Conservation (phyloP, 2,329 filamentous ascomycete species). For the Fusarium sp. region DNA sequence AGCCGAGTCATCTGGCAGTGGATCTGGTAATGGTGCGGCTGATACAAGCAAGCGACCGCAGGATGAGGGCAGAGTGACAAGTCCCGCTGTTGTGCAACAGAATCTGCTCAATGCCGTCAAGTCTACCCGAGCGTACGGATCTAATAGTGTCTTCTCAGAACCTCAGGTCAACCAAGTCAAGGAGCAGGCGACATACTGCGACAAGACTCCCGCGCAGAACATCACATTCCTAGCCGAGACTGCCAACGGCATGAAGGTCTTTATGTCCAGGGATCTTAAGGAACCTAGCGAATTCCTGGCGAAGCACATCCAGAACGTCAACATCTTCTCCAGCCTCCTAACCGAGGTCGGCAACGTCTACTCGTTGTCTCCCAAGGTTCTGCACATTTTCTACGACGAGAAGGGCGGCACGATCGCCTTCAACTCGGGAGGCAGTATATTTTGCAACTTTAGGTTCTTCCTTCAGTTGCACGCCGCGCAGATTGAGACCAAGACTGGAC, state of each 20-base stretch:
- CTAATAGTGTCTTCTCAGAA: slow-evolving; percentile 76
- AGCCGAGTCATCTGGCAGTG: slow-evolving; percentile 29
- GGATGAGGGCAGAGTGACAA: slow-evolving; percentile 67
- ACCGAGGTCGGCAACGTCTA: slow-evolving; percentile 79
- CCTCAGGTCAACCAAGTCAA: slow-evolving; percentile 79
- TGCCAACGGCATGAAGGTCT: slow-evolving; percentile 79
- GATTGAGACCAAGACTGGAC: slow-evolving; percentile 51
- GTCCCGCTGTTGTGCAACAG: slow-evolving; percentile 71
- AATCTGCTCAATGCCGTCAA: slow-evolving; percentile 83
- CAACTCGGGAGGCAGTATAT: slow-evolving; percentile 87
- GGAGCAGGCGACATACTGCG: slow-evolving; percentile 89
- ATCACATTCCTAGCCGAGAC: slow-evolving; percentile 77
- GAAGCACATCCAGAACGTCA: slow-evolving; percentile 71
- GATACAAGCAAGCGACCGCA: slow-evolving; percentile 33
- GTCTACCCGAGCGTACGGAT: slow-evolving; percentile 81
- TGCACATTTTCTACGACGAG: slow-evolving; percentile 92
- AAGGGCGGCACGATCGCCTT: slow-evolving; percentile 88
- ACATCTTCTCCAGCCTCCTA: slow-evolving; percentile 76
- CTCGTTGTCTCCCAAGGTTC: slow-evolving; percentile 71
- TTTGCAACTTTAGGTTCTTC: slow-evolving; percentile 94
- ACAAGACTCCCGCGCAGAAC: slow-evolving; percentile 79
- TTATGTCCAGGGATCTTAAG: slow-evolving; percentile 68
- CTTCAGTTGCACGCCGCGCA: slow-evolving; percentile 76
- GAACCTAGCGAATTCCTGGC: slow-evolving; percentile 67
- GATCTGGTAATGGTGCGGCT: slow-evolving; percentile 24